phyloP scores from a whole-genome alignment of 1,139 yeast species.

The Suhomyces maxii region DNA sequence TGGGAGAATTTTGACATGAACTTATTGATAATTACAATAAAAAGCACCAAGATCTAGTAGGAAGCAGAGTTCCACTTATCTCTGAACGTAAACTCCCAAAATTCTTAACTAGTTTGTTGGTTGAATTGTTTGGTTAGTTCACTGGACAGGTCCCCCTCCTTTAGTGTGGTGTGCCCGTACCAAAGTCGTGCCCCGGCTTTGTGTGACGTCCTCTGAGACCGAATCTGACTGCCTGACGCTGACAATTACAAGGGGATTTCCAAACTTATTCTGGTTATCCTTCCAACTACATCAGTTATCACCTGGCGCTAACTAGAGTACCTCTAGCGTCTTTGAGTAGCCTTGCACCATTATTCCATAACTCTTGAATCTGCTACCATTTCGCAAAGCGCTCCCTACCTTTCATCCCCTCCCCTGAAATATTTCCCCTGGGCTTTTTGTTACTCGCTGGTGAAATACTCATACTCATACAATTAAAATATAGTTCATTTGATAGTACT shows the following conservation, averaged over 20 bases:
- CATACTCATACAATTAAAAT: not conserved
- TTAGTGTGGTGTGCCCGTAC: not conserved
- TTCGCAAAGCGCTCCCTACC: not conserved
- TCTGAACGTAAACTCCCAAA: too few relatives aligned
- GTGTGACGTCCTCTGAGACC: slow-evolving; percentile 4
- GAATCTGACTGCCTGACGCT: slow-evolving; percentile 7
- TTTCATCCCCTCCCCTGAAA: not conserved
- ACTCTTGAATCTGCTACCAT: not conserved
- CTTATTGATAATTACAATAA: too few relatives aligned
- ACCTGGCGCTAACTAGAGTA: slow-evolving; percentile 5
- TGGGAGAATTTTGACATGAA: too few relatives aligned
- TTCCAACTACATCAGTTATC: slow-evolving; percentile 5
- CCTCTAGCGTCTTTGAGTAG: slow-evolving; percentile 1
- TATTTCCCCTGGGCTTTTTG: not conserved
- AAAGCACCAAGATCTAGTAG: too few relatives aligned
- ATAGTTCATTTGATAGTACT: not conserved
- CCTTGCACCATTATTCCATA: not conserved
- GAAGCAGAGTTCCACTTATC: too few relatives aligned
- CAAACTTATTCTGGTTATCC: slow-evolving; percentile 1
- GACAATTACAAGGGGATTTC: slow-evolving; percentile 10
- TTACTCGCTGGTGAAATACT: slow-evolving; percentile 1
- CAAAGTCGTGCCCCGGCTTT: slow-evolving; percentile 7
- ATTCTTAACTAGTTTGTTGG: too few relatives aligned
- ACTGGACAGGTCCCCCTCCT: not conserved
- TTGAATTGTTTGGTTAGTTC: not conserved